Conservation (phyloP, 2,329 filamentous ascomycete genomes). For the Apiospora saccharicola region DNA sequence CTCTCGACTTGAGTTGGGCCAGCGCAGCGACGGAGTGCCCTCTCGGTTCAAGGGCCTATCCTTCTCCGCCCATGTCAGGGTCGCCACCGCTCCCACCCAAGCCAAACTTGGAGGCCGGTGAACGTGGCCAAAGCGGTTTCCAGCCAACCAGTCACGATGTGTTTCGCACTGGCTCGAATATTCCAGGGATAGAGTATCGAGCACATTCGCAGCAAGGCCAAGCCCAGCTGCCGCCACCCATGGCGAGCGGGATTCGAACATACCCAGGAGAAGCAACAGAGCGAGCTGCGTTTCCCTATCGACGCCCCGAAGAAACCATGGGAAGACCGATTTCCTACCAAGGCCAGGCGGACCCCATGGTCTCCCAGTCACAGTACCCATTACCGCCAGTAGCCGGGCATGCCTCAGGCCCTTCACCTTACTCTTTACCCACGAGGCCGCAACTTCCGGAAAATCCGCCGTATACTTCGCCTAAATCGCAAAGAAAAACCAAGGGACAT, state of each 20-base stretch:
- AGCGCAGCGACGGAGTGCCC: constrained; percentile 61
- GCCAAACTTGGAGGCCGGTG: constrained; percentile 63
- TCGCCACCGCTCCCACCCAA: constrained; percentile 69
- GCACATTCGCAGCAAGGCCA: constrained; percentile 38
- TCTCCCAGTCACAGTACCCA: constrained; percentile 46
- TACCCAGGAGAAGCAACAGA: constrained; percentile 50
- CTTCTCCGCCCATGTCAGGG: constrained; percentile 78
- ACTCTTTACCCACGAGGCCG: constrained; percentile 43
- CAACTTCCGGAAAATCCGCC: constrained; percentile 53
- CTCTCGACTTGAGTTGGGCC: constrained; percentile 63
- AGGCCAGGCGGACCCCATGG: constrained; percentile 42
- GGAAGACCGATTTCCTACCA: constrained; percentile 44
- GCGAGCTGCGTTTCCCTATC: constrained; percentile 49
- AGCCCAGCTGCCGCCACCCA: constrained; percentile 36
- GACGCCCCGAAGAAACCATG: constrained; percentile 47
- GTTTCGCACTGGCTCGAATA: constrained; percentile 51
- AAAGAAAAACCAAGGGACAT: constrained; percentile 78
- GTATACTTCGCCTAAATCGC: constrained; percentile 65
- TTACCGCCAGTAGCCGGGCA: constrained; percentile 45
- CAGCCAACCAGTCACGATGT: constrained; percentile 57
- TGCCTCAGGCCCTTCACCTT: constrained; percentile 37
- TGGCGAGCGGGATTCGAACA: constrained; percentile 41
- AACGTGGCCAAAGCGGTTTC: constrained; percentile 60
- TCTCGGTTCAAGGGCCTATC: constrained; percentile 68
- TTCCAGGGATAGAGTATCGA: constrained; percentile 47